Evolutionary conservation across 208 protist species (phyloP), one percentile per base, ranked within the genome.

Genomic region (Wallacemonas sp.): DNA sequence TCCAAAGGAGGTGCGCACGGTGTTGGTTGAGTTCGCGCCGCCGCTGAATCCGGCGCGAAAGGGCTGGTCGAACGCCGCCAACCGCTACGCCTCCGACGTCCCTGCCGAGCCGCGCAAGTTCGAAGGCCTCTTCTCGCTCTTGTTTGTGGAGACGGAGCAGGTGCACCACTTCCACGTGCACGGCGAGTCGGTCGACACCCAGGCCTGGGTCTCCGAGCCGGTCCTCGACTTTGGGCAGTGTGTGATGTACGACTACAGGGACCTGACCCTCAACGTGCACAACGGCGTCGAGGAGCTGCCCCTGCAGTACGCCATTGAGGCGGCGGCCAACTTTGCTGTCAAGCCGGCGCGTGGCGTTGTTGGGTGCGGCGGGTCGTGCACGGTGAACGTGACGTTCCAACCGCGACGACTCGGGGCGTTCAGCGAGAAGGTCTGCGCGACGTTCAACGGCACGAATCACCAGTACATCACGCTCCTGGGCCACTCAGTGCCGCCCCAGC

Each of bases 111-210:
- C 75, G 2, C 63, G 72, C 48, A 76, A 73, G 58, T 93, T 82
- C 72, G 83, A 94, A 47, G 76, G 47, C 5, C 76, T 92, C 49
- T 96, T 85, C 74, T 84, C 81, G 26, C 62, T 95, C 5, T 68
- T 93, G 9, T 88, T 94, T 56, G 86, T 96, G 6, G 91, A 96
- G 71, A 94, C 85, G 48, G 91, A 92, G 76, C 80, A 95, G 72
- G 81, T 72, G 54, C 81, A 93, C 63, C 87, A 70, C 32, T 78
- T 96, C 34, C 85, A 83, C 44, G 78, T 94, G 4, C 74, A 75
- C 19, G 91, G 88, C 39, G 78, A 83, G 54, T 83, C 81, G 27
- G 77, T 78, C 46, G 78, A 88, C 49, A 90, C 91, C 9, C 74
- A 84, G n/a, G 85, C 75, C 4, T 76, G 70, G 62, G 39, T 96